Evolutionary conservation across 2,329 filamentous ascomycete genomes (phyloP).

Genomic region (Fusarium decemcellulare): DNA sequence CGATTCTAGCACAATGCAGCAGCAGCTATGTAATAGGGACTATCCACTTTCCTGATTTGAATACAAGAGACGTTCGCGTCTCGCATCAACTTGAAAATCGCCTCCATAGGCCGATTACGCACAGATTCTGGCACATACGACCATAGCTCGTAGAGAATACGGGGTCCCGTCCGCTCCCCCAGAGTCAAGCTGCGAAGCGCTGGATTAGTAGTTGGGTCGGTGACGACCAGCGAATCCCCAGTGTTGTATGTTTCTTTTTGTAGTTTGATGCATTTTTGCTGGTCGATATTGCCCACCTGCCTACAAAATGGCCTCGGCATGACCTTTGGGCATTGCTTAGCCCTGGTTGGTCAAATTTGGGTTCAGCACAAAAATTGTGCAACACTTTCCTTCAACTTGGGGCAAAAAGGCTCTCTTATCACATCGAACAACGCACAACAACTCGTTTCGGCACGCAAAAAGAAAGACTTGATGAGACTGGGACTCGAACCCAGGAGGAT

Average conservation of each 20-base stretch:
- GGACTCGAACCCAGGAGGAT: slow-evolving; percentile 42
- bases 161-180: slow-evolving; percentile 34
- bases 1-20: not conserved
- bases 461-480: slow-evolving; percentile 37
- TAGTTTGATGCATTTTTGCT: not conserved
- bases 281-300: not conserved
- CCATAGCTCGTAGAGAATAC: slow-evolving; percentile 35
- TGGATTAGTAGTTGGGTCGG: slow-evolving; percentile 35
- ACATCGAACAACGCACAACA: not conserved
- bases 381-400: not conserved
- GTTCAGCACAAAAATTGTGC: not conserved
- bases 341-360: not conserved
- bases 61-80: not conserved
- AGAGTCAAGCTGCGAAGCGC: slow-evolving; percentile 32
- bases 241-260: slow-evolving; percentile 32
- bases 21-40: not conserved
- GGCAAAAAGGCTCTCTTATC: not conserved
- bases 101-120: not conserved
- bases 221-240: slow-evolving; percentile 33
- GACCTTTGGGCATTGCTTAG: not conserved
- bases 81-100: not conserved
- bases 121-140: slow-evolving; percentile 14
- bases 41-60: not conserved
- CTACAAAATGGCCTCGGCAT: too few relatives aligned
- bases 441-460: not conserved